Evolutionary conservation across 495 filamentous ascomycete genomes (phyloP), one percentile per base, ranked within the genome.

Genomic region (Trichoderma reesei): DNA sequence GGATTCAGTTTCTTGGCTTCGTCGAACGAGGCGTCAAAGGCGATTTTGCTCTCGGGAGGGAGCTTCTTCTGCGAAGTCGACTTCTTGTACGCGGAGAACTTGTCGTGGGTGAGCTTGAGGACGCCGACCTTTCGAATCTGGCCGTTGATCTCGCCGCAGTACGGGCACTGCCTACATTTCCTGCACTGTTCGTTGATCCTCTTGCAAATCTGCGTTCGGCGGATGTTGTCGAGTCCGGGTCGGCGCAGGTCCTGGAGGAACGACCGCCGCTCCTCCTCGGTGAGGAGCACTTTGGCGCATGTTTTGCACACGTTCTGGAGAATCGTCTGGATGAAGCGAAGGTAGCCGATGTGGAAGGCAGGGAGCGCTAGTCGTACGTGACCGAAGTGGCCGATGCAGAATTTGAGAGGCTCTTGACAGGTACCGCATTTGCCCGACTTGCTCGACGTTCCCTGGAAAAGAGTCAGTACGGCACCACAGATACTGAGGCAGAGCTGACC

Each of bases 351-450:
- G 71, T 98, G 94, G 68, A 97, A 96, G 36, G 88, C 88, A 5
- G 94, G 94, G 11, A 98, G 80, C 8, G 92, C 90, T 26, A 98
- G 82, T 71, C 87, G 83, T 65, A 98, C 86, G 75, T 96, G 88
- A 46, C 94, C 94, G 66, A 97, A 98, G 75, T 98, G 94, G 33
- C 94, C 94, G 66, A 92, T 92, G 73, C 94, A 98, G 56, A 85
- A 80, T 63, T 89, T 81, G 46, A 97, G 77, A 10, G 82, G 80
- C 65, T 87, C 82, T 59, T 88, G 85, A 74, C 94, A 98, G 26
- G 94, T 98, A 63, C 85, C 80, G 74, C 94, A 98, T 41, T 72
- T 76, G 42, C 80, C 86, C 13, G 77, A 83, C 74, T 85, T 89
- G 71, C 82, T 86, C 11, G 91, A 96, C n/a, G 89, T 91, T 70